Conservation (phyloP, 345 rosid species). For the Gossypium anomalum region DNA sequence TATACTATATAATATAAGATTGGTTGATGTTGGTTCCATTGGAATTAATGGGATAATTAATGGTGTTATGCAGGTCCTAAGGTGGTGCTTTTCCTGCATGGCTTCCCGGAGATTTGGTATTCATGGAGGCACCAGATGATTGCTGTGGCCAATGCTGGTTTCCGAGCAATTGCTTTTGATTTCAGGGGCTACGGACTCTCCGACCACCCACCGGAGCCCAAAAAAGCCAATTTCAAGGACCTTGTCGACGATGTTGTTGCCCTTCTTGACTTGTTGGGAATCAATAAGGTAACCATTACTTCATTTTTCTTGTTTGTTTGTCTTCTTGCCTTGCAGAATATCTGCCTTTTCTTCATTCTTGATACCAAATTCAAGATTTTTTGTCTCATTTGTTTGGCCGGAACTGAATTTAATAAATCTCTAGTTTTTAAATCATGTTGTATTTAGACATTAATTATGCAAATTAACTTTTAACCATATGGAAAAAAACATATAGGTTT, state of each 20-base stretch:
- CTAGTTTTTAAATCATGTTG: too few species aligned
- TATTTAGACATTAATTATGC: background rate
- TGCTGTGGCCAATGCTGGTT: conserved; percentile 33
- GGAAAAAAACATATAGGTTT: conserved; percentile 20
- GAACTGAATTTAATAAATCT: too few species aligned
- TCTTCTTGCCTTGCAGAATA: too few species aligned
- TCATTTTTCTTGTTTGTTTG: background rate
- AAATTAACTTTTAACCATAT: background rate
- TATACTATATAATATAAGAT: background rate
- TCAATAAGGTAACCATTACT: conserved; percentile 19
- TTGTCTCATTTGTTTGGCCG: too few species aligned
- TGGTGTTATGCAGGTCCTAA: conserved; percentile 14
- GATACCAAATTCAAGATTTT: too few species aligned
- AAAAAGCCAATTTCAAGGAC: conserved; percentile 29
- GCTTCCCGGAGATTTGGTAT: conserved; percentile 45
- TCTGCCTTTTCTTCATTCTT: too few species aligned
- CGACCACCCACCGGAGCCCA: conserved; percentile 22
- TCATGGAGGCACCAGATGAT: conserved; percentile 47
- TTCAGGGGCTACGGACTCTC: conserved; percentile 39
- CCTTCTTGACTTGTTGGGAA: conserved; percentile 26
- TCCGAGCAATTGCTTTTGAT: conserved; percentile 23
- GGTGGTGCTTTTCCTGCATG: conserved; percentile 37
- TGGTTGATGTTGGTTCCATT: background rate
- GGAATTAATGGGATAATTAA: background rate
- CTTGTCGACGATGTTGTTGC: conserved; percentile 33